Evolutionary conservation across 1,139 yeast species (phyloP).

Genomic region (Barnettozyma hawaiiensis): DNA sequence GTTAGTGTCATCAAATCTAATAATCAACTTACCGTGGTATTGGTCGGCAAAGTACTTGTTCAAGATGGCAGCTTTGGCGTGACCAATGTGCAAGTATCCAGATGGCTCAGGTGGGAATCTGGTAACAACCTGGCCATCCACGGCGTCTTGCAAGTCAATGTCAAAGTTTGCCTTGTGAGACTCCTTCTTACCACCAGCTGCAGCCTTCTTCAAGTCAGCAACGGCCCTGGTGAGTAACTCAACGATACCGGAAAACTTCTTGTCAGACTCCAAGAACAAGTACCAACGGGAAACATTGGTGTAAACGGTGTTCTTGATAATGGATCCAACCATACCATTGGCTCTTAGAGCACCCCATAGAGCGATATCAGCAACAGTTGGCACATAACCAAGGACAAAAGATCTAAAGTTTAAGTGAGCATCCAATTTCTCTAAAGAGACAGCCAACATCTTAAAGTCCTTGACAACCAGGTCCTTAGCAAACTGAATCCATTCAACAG

Average conservation of each 20-base stretch:
- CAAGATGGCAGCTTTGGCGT: constrained; percentile 93
- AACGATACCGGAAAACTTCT: constrained; percentile 63
- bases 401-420: constrained; percentile 82
- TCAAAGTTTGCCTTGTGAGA: constrained; percentile 87
- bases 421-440: constrained; percentile 75
- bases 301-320: constrained; percentile 77
- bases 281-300: constrained; percentile 93
- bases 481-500: constrained; percentile 60
- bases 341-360: constrained; percentile 94
- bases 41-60: constrained; percentile 93
- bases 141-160: constrained; percentile 86
- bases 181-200: constrained; percentile 63
- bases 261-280: constrained; percentile 62
- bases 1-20: constrained; percentile 95
- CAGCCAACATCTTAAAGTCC: constrained; percentile 82
- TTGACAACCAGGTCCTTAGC: constrained; percentile 70
- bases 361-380: constrained; percentile 76
- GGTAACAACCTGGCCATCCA: constrained; percentile 89
- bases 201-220: constrained; percentile 62
- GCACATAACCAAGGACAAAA: constrained; percentile 60
- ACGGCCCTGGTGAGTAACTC: constrained; percentile 63
- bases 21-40: constrained; percentile 89
- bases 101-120: constrained; percentile 89
- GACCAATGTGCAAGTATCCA: constrained; percentile 96
- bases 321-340: constrained; percentile 87